Evolutionary conservation across 2,329 filamentous ascomycete species (phyloP).

Genomic region (Rugonectria rugulosa): DNA sequence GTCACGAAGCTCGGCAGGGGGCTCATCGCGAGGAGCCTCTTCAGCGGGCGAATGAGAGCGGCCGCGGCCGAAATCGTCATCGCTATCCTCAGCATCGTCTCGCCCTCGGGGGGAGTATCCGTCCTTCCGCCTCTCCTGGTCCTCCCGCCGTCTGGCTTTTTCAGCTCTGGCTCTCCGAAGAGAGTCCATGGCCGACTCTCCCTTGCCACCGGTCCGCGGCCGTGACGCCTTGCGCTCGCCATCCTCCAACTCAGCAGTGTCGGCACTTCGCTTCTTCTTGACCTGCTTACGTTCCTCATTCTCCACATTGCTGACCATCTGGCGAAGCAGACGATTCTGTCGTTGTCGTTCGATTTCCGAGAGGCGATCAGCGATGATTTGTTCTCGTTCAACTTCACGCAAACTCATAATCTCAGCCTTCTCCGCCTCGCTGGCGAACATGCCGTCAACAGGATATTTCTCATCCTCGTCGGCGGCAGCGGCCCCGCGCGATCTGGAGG

Average conservation of each 20-base stretch:
- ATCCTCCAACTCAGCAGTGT: slow-evolving; percentile 80
- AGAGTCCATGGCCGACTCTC: slow-evolving; percentile 73
- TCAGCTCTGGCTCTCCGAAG: slow-evolving; percentile 68
- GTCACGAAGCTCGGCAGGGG: slow-evolving; percentile 78
- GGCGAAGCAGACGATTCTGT: slow-evolving; percentile 83
- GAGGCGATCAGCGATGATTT: slow-evolving; percentile 86
- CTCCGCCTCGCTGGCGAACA: slow-evolving; percentile 77
- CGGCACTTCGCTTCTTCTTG: slow-evolving; percentile 79
- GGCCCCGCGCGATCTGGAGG: slow-evolving; percentile 51
- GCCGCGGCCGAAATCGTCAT: slow-evolving; percentile 77
- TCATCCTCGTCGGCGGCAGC: slow-evolving; percentile 64
- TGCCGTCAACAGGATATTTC: slow-evolving; percentile 86
- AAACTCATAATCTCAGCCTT: slow-evolving; percentile 82
- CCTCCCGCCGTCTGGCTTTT: slow-evolving; percentile 59
- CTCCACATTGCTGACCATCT: slow-evolving; percentile 73
- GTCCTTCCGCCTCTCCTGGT: slow-evolving; percentile 68
- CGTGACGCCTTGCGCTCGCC: slow-evolving; percentile 75
- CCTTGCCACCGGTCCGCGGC: slow-evolving; percentile 63
- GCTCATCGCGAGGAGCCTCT: slow-evolving; percentile 73
- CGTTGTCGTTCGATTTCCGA: slow-evolving; percentile 82
- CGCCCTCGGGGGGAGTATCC: slow-evolving; percentile 48
- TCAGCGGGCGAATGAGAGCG: slow-evolving; percentile 65
- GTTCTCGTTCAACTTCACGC: slow-evolving; percentile 90
- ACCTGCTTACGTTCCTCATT: slow-evolving; percentile 63
- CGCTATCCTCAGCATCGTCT: slow-evolving; percentile 71